Base-by-base conservation (phyloP, 108 stramenopile genomes). In the Skeletonema potamos region DNA sequence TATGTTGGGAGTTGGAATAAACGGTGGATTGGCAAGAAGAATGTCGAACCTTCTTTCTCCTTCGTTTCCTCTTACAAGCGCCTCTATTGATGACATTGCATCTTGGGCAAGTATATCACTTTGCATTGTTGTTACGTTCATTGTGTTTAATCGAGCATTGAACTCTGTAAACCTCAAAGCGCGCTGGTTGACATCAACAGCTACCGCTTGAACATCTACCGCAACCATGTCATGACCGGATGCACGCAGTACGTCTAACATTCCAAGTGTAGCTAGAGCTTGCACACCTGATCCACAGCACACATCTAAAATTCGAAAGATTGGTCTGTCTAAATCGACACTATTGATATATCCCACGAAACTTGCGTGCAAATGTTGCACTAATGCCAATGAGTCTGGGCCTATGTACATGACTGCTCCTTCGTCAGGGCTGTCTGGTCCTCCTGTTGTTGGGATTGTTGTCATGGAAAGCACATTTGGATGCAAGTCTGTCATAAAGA, bases 11-110 rank as follows among this genome's bases (percentile, higher is more conserved):
- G 90, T 87, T 10, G 95, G 95, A 15, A 96, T 86, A 70, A 96
- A 96, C 22, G 95, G 95, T 30, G 95, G 95, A 82, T 96, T 96
- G 8, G 92, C 85, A 6, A 94, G 62, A 13, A 96, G 65, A 11
- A 89, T 30, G 68, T 87, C 86, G 46, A 84, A 82, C 39, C 58
- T 74, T 70, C 72, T 56, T 27, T 67, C 58, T 44, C 48, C 37
- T 15, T n/a, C n/a, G n/a, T n/a, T n/a, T n/a, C 30, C 26, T 37
- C 12, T 22, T 41, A 15, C 12, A 32, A 73, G 33, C 43, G 39
- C 32, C 15, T 48, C n/a, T 22, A 73, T 41, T 9, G 13, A 24
- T 60, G n/a, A 6, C 20, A 30, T 22, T 20, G 58, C 64, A 27
- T 46, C 44, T 27, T 46, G 66, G 27, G 71, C 33, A 43, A 82